Base-by-base conservation (phyloP, 805 yeast genomes). In the Myxozyma neglecta region DNA sequence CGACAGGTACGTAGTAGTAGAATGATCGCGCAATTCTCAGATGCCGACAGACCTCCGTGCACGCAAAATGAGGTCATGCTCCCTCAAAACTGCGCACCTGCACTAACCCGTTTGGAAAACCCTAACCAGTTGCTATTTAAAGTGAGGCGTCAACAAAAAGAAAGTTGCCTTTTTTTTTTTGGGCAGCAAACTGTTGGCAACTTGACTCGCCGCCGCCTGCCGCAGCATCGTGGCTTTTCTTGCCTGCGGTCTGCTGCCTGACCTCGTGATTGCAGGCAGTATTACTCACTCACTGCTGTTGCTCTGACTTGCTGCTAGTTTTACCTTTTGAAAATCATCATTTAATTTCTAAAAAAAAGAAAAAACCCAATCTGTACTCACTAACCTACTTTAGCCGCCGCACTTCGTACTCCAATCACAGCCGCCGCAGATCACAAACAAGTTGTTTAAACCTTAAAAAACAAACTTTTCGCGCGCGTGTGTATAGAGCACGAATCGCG, bases 131-230 rank as follows among this genome's bases (percentile, higher is more conserved):
- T 11, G 32, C 48, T 10, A 6, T 32, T 48, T 48, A 48, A 34
- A 48, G 29, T 24, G 29, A 5, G 29, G 29, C 29, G 29, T 24
- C 29, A 24, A 24, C 29, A 24, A 24, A 24, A 24, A 24, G 6
- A 42, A n/a, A 42, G 55, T 51, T 45, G 55, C 39, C 39, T 46
- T 45, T 51, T 49, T 37, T 36, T 20, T 18, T 20, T 6, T 37
- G 35, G 32, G 34, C 32, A 29, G 50, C 35, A 29, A 24, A 24
- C 29, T 5, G 5, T 5, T 24, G 2, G 29, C n/a, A 24, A 2
- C 46, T 42, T 45, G 49, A 45, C 34, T 20, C 34, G 49, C 49
- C 55, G 46, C 34, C 55, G 35, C n/a, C 55, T 37, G 45, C 47
- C 46, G 55, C 37, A 39, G 36, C 46, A 51, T 51, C 46, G 39